Evolutionary conservation across 257 asterid species (phyloP).

Genomic region (Echium plantagineum): DNA sequence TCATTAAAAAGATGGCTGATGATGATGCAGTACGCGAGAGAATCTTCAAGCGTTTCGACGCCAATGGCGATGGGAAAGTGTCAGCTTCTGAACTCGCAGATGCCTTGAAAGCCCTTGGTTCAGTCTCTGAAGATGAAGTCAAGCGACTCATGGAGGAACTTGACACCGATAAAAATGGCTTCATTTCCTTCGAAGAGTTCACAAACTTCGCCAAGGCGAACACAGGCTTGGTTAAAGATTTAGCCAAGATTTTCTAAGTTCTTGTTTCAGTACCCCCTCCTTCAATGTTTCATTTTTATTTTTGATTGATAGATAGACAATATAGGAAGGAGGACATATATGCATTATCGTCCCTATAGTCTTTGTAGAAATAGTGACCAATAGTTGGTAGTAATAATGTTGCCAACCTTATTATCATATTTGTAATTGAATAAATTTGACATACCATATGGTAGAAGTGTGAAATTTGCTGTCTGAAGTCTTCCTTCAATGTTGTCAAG

Average conservation of each 20-base stretch:
- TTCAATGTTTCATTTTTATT: background rate
- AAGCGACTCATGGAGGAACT: constrained; percentile 74
- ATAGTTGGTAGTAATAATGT: background rate
- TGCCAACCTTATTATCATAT: background rate
- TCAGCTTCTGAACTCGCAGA: constrained; percentile 71
- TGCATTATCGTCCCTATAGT: background rate
- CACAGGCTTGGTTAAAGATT: constrained; percentile 56
- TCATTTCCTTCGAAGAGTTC: constrained; percentile 58
- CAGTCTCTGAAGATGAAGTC: constrained; percentile 56
- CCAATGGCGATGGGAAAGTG: constrained; percentile 76
- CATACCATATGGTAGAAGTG: too few relatives aligned
- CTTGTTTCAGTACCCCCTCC: background rate
- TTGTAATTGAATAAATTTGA: too few relatives aligned
- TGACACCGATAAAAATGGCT: constrained; percentile 76
- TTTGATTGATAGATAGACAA: too few relatives aligned
- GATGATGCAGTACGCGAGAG: constrained; percentile 59
- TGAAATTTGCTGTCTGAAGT: too few relatives aligned
- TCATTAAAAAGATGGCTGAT: constrained; percentile 38
- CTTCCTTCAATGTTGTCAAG: too few relatives aligned
- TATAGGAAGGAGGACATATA: background rate
- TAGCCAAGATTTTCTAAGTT: constrained; percentile 63
- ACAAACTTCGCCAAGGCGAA: constrained; percentile 57
- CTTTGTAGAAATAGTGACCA: background rate
- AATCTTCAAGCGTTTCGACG: constrained; percentile 71
- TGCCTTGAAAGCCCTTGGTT: constrained; percentile 56